Percentiles rank a stretch among this genome's conserved stretches.
phyloP scores from a whole-genome alignment of 768 basidiomycete genomes.

The Cystobasidium onofrii region DNA sequence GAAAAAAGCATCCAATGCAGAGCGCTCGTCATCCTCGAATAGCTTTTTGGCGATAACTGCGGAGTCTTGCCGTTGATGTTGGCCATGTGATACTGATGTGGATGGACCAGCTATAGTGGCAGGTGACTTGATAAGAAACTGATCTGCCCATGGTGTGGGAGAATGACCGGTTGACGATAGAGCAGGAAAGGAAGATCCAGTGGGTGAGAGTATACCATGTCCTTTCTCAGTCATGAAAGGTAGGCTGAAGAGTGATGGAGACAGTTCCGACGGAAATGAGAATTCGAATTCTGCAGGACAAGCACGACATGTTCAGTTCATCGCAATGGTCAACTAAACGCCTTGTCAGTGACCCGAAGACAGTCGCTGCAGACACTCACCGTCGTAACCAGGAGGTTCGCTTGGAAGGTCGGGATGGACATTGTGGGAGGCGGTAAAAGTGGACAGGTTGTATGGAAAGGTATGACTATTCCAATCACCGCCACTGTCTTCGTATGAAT shows the following conservation, averaged over 20 bases:
- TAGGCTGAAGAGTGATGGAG: constrained; percentile 17
- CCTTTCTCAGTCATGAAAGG: neutral
- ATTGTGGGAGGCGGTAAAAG: neutral
- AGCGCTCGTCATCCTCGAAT: constrained; percentile 14
- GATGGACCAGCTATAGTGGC: neutral
- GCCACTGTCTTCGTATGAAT: neutral
- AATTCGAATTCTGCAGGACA: constrained; percentile 19
- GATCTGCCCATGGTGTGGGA: neutral
- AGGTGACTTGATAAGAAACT: neutral
- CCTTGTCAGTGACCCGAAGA: no score
- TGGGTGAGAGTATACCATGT: constrained; percentile 4
- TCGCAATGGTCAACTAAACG: constrained; percentile 18
- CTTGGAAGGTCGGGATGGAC: constrained; percentile 12
- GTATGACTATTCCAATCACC: constrained; percentile 1
- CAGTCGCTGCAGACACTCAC: neutral
- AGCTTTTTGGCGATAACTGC: neutral
- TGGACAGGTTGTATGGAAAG: constrained; percentile 13
- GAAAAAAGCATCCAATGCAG: constrained; percentile 24
- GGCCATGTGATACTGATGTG: neutral
- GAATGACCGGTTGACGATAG: neutral
- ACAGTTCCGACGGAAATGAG: constrained; percentile 24
- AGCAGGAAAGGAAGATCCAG: neutral
- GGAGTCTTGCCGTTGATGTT: neutral
- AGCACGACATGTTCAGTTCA: neutral
- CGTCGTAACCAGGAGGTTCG: constrained; percentile 27